Base-by-base conservation (phyloP, 179 eudicot genomes). In the Beta lomatogona region DNA sequence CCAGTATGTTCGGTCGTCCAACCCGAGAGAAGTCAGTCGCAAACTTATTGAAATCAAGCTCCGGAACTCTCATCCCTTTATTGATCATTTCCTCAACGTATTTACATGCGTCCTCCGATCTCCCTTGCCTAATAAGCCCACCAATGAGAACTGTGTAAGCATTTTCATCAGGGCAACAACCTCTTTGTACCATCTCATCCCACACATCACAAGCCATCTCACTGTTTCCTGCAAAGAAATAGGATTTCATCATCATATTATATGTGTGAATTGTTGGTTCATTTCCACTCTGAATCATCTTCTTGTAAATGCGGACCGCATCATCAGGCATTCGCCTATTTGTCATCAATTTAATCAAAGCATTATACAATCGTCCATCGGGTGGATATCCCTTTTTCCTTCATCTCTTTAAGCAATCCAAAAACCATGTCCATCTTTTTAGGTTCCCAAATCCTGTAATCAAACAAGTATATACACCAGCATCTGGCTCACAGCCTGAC, bases 81-180 rank as follows among this genome's bases (percentile, higher is more conserved):
- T 90, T 89, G 4, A 96, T 84, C 91, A 92, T 92, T 81, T 93
- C 97, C 88, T 92, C 94, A 60, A 96, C 75, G 84, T 85, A 90
- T 84, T 80, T 88, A 82, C 96, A 92, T 18, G 96, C 98, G 84
- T 92, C 98, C 18, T 88, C 87, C 0, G 92, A 85, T 83, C 92
- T 88, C 60, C 98, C 96, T 48, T 84, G 92, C 82, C 89, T 88
- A 75, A 94, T 86, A 66, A 94, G 90, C 78, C 93, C 98, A 59
- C 96, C 93, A 68, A 96, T 91, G 52, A 94, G 81, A 79, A 94
- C 96, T 25, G 85, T 86, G 63, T 94, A 96, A 5, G 94, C 83
- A 79, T 89, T 96, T 70, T 94, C 99, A 81, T 94, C 99, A 9
- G 99, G 99, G 84, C 98, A 92, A 75, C 91, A 91, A 18, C 99